Percentiles rank a stretch among this genome's conserved stretches.
Evolutionary conservation across 805 yeast genomes (phyloP).

Genomic region (Starmerella tilneyi): DNA sequence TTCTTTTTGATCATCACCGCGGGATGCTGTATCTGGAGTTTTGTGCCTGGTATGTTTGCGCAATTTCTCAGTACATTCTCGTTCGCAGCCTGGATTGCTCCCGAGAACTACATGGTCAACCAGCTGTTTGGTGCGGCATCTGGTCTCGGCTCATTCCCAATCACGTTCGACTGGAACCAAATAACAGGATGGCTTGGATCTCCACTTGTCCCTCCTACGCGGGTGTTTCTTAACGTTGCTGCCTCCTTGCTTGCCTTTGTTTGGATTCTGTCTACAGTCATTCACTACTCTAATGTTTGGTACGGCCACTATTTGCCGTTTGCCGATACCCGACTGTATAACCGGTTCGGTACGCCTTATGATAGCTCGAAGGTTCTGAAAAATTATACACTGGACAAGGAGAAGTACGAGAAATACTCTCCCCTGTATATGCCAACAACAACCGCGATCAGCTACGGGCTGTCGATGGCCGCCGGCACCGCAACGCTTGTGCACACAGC

Average conservation of each 20-base stretch:
- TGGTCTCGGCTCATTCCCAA: conserved; percentile 57
- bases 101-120: conserved; percentile 49
- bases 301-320: conserved; percentile 52
- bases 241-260: conserved; percentile 42
- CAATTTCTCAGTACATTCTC: conserved; percentile 47
- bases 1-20: conserved; percentile 39
- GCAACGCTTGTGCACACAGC: conserved; percentile 50
- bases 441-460: conserved; percentile 51
- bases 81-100: conserved; percentile 56
- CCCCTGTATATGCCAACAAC: conserved; percentile 54
- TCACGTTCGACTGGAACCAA: conserved; percentile 62
- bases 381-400: conserved; percentile 37
- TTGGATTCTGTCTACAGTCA: conserved; percentile 46
- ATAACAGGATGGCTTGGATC: conserved; percentile 47
- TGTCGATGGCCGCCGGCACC: conserved; percentile 52
- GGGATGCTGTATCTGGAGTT: conserved; percentile 42
- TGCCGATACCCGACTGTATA: conserved; percentile 37
- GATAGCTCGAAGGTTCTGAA: conserved; percentile 43
- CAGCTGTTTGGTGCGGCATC: conserved; percentile 52
- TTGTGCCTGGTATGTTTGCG: conserved; percentile 53
- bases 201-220: conserved; percentile 55
- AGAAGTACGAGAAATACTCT: conserved; percentile 47
- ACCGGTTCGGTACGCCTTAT: conserved; percentile 43
- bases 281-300: conserved; percentile 49
- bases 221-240: conserved; percentile 37